These are phyloP conservation scores for Ceratobasidium theobromae DNA, from an alignment of 1,284 basidiomycete species.

Conservation along the genomic window DNA sequence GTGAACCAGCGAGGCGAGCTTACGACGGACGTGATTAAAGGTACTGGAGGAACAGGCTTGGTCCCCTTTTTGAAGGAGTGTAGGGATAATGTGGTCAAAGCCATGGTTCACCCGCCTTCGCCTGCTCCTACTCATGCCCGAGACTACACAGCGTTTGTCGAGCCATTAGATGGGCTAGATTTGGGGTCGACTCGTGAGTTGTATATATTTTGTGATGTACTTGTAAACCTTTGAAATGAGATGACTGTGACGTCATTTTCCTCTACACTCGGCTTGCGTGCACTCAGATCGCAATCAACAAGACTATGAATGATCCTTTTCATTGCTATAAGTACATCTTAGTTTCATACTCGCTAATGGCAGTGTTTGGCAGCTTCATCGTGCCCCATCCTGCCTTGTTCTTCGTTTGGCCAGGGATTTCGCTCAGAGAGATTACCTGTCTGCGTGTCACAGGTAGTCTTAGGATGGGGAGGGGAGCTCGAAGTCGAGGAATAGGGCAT, in stretches of 20 bases:
- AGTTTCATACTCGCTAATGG: constrained; percentile 1
- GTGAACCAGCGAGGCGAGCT: constrained; percentile 44
- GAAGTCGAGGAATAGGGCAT: constrained; percentile 12
- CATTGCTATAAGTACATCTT: too few relatives aligned
- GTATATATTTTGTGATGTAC: too few relatives aligned
- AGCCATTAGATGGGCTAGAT: not conserved
- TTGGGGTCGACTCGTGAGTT: too few relatives aligned
- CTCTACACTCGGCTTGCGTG: too few relatives aligned
- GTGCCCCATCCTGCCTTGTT: constrained; percentile 19
- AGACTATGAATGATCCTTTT: too few relatives aligned
- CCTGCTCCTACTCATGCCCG: not conserved
- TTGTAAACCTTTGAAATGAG: not conserved
- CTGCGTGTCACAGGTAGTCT: not conserved
- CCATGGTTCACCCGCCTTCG: constrained; percentile 45
- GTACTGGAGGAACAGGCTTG: constrained; percentile 85
- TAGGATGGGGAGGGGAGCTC: constrained; percentile 9
- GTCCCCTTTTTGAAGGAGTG: constrained; percentile 80
- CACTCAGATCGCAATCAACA: too few relatives aligned
- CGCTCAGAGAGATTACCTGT: constrained; percentile 23
- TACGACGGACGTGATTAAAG: constrained; percentile 58
- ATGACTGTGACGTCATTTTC: not conserved
- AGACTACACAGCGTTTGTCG: not conserved
- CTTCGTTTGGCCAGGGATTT: constrained; percentile 31
- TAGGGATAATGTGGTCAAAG: constrained; percentile 72
- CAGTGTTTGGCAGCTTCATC: constrained; percentile 22